These are phyloP conservation scores for Cyclocybe cylindracea DNA, from an alignment of 768 basidiomycete genomes.

Conservation along the genomic window DNA sequence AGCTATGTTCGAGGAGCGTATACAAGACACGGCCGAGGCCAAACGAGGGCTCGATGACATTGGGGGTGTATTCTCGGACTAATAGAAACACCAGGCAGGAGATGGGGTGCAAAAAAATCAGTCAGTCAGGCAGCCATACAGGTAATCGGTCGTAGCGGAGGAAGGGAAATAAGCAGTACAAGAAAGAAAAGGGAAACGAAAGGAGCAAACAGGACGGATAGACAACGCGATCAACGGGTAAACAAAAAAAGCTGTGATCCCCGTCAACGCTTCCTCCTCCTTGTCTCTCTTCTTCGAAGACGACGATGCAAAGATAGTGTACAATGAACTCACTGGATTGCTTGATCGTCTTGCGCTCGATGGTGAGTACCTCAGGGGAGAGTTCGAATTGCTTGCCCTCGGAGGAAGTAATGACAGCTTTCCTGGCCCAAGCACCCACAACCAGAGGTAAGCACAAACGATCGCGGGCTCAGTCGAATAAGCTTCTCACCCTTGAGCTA, in stretches of 20 bases:
- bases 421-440: conserved; percentile 31
- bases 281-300: no score
- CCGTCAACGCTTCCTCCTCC: no score
- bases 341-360: conserved; percentile 85
- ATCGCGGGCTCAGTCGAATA: not conserved
- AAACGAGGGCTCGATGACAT: conserved; percentile 98
- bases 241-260: not conserved
- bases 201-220: conserved; percentile 2
- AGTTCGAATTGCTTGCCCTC: conserved; percentile 72
- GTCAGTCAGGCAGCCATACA: no score
- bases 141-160: no score
- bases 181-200: conserved; percentile 9
- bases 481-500: conserved; percentile 67
- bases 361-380: conserved; percentile 70
- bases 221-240: not conserved
- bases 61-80: conserved; percentile 96
- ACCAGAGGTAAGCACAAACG: not conserved
- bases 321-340: conserved; percentile 64
- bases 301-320: no score
- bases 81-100: no score
- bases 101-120: no score
- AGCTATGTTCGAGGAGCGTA: conserved; percentile 90
- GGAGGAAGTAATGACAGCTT: conserved; percentile 53
- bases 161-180: no score
- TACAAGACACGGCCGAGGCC: conserved; percentile 97